A percentile compares a stretch with the other conserved stretches of the same genome.
Conservation (phyloP, 228 moss, liverwort and hornwort genomes). For the Sphagnum fallax region DNA sequence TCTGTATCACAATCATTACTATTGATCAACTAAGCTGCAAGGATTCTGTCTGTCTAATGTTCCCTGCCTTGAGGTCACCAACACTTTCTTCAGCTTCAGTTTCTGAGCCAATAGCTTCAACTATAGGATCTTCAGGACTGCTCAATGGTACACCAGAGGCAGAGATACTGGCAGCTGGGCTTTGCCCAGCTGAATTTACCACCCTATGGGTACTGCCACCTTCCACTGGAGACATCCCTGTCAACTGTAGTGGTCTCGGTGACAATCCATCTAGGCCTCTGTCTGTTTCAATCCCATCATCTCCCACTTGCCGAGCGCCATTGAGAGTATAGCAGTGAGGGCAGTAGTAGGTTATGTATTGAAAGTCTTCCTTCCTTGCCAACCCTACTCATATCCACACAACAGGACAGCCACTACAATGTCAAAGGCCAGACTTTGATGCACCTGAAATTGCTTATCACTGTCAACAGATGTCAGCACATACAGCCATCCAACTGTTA, state of each 20-base stretch:
- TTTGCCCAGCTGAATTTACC: conserved; percentile 8
- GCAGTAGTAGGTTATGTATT: conserved; percentile 90
- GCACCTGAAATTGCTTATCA: neutral
- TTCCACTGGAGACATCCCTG: conserved; percentile 13
- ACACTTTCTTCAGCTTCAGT: too few species aligned
- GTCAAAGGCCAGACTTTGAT: neutral
- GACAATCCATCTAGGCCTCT: conserved; percentile 20
- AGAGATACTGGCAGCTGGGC: neutral
- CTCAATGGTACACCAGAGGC: neutral
- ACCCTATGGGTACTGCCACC: conserved; percentile 15
- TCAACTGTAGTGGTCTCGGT: conserved; percentile 12
- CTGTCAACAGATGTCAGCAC: neutral
- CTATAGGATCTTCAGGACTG: conserved; percentile 10
- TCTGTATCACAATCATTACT: too few species aligned
- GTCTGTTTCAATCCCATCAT: conserved; percentile 37
- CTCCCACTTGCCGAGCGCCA: conserved; percentile 20
- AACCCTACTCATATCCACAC: conserved; percentile 46
- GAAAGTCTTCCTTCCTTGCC: conserved; percentile 93
- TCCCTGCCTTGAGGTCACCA: too few species aligned
- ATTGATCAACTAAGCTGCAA: too few species aligned
- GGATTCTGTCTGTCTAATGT: too few species aligned
- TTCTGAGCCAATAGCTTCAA: neutral
- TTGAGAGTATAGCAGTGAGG: conserved; percentile 85
- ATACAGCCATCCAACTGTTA: neutral
- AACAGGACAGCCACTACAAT: neutral